Evolutionary conservation across 805 yeast genomes (phyloP).

Genomic region (Deakozyma indianensis): DNA sequence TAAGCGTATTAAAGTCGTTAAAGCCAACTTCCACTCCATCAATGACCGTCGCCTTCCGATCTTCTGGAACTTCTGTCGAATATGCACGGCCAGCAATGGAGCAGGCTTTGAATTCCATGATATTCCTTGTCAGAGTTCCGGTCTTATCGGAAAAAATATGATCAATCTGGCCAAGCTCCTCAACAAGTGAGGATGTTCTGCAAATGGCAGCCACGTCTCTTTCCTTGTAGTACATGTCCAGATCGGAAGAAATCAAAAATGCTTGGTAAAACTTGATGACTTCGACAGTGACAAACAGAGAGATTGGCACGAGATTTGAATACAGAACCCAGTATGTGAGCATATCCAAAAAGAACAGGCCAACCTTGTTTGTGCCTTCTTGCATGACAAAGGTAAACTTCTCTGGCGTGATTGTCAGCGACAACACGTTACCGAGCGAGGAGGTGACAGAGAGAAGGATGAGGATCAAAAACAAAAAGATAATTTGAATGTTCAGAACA

Average conservation of each 20-base stretch:
- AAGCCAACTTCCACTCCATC: constrained; percentile 78
- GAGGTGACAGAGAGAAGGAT: constrained; percentile 66
- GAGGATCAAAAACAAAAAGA: constrained; percentile 73
- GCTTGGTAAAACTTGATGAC: constrained; percentile 93
- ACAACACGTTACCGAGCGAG: constrained; percentile 76
- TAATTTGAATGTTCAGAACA: constrained; percentile 81
- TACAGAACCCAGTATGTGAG: constrained; percentile 93
- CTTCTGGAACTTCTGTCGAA: constrained; percentile 83
- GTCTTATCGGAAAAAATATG: constrained; percentile 95
- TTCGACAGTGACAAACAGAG: constrained; percentile 91
- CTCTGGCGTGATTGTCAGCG: constrained; percentile 37
- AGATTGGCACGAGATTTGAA: constrained; percentile 95
- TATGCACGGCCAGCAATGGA: constrained; percentile 88
- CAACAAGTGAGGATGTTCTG: constrained; percentile 88
- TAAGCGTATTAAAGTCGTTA: constrained; percentile 54
- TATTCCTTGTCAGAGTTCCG: constrained; percentile 88
- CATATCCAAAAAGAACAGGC: constrained; percentile 70
- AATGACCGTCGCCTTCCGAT: constrained; percentile 49
- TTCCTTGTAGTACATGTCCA: constrained; percentile 79
- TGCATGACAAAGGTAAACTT: constrained; percentile 51
- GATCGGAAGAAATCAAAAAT: constrained; percentile 79
- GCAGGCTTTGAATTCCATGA: constrained; percentile 92
- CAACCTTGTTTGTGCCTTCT: constrained; percentile 51
- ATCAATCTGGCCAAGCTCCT: constrained; percentile 93
- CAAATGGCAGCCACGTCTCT: constrained; percentile 92